phyloP scores from a whole-genome alignment of 106 monocot species.

The Platanthera guangdongensis region DNA sequence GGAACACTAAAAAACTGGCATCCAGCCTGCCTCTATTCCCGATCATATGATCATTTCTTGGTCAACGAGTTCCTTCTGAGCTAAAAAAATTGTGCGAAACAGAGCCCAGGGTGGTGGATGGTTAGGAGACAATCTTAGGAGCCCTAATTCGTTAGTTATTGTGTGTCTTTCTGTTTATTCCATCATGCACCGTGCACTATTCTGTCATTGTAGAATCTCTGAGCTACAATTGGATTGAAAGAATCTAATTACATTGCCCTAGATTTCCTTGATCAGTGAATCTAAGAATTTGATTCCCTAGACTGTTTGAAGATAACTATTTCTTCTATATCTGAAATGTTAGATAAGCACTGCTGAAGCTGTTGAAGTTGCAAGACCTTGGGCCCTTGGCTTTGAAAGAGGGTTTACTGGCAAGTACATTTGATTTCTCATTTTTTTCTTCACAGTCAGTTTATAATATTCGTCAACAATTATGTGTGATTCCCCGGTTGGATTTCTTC shows the following conservation, averaged over 20 bases:
- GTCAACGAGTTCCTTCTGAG: too few relatives aligned
- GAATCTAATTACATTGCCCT: too few relatives aligned
- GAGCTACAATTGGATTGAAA: background rate
- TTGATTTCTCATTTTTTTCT: background rate
- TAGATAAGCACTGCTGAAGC: slow-evolving; percentile 88
- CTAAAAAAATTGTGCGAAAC: too few relatives aligned
- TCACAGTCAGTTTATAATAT: background rate
- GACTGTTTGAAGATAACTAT: too few relatives aligned
- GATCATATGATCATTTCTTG: too few relatives aligned
- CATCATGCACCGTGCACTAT: background rate
- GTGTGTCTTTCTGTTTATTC: background rate
- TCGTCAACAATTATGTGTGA: background rate
- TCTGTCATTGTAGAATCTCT: background rate
- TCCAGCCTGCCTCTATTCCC: too few relatives aligned
- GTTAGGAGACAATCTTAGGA: background rate
- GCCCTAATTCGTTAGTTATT: background rate
- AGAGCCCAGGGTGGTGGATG: background rate
- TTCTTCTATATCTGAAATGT: too few relatives aligned
- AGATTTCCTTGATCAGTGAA: too few relatives aligned
- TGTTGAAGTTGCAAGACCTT: slow-evolving; percentile 82
- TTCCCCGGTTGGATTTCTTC: slow-evolving; percentile 94
- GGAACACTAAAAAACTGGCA: too few relatives aligned
- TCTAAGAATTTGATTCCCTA: too few relatives aligned
- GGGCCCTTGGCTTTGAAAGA: slow-evolving; percentile 78
- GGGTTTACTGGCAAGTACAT: slow-evolving; percentile 64